These are phyloP conservation scores for Gossypium bickii DNA, from an alignment of 345 rosid genomes.

Conservation along the genomic window DNA sequence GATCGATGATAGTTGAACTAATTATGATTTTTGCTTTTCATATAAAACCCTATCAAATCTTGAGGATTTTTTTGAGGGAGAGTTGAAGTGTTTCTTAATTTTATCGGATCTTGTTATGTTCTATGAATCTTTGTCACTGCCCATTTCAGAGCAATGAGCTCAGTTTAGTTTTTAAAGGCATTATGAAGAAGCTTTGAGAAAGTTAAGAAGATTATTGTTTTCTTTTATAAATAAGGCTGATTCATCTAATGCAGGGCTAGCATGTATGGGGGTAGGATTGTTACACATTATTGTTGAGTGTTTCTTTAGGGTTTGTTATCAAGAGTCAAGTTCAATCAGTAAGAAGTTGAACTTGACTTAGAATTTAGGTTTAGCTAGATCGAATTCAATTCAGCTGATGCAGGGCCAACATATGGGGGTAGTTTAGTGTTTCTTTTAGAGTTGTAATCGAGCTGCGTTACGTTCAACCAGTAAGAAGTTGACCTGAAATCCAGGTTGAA, in stretches of 20 bases:
- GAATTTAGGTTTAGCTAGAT: neutral
- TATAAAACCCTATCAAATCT: neutral
- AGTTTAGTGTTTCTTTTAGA: neutral
- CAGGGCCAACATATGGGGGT: neutral
- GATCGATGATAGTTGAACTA: neutral
- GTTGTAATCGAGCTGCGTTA: too few relatives aligned
- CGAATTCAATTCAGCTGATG: neutral
- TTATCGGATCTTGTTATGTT: neutral
- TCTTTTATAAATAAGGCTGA: neutral
- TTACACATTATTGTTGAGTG: neutral
- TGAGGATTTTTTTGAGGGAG: neutral
- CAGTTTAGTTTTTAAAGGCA: neutral
- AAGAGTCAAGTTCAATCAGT: neutral
- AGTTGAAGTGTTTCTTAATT: neutral
- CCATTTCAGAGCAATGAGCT: neutral
- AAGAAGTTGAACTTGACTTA: neutral
- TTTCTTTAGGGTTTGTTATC: neutral
- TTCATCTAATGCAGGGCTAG: neutral
- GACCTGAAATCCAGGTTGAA: neutral
- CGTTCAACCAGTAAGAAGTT: neutral
- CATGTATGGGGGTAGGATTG: neutral
- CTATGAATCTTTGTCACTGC: neutral
- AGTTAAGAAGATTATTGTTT: neutral
- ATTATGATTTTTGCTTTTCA: neutral
- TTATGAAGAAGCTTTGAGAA: neutral